Conservation (phyloP, 179 eudicot species). For the Amaranthus tricolor region DNA sequence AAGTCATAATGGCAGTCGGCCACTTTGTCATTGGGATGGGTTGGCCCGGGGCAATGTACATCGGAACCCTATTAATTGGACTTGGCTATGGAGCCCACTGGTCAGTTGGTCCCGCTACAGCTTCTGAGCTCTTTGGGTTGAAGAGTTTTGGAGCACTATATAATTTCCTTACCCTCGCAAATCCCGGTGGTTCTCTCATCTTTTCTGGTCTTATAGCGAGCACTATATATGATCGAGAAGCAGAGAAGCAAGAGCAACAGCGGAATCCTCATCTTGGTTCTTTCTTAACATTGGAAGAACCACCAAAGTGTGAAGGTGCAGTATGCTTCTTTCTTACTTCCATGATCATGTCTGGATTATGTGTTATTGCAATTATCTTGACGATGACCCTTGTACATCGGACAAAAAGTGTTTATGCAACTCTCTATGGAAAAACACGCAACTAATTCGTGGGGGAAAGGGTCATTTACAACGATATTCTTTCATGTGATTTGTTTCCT, state of each 20-base stretch:
- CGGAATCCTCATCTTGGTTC: constrained; percentile 31
- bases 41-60: constrained; percentile 50
- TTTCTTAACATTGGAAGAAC: constrained; percentile 39
- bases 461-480: constrained; percentile 8
- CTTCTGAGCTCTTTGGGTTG: constrained; percentile 55
- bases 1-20: constrained; percentile 44
- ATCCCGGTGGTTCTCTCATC: constrained; percentile 51
- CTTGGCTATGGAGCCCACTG: constrained; percentile 64
- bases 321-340: constrained; percentile 81
- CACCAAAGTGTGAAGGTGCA: constrained; percentile 70
- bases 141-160: constrained; percentile 53
- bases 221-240: constrained; percentile 49
- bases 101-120: constrained; percentile 56
- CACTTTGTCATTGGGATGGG: constrained; percentile 50
- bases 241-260: constrained; percentile 50
- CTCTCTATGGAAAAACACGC: constrained; percentile 70
- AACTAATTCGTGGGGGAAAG: constrained; percentile 23
- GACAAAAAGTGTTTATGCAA: constrained; percentile 68
- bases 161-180: constrained; percentile 58
- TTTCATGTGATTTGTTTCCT: constrained; percentile 4
- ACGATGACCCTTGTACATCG: constrained; percentile 78
- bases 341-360: constrained; percentile 72
- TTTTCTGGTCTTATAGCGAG: constrained; percentile 54
- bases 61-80: constrained; percentile 47
- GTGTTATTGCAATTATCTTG: constrained; percentile 59